Conservation (phyloP, 2,329 filamentous ascomycete species). For the Colletotrichum kahawae region DNA sequence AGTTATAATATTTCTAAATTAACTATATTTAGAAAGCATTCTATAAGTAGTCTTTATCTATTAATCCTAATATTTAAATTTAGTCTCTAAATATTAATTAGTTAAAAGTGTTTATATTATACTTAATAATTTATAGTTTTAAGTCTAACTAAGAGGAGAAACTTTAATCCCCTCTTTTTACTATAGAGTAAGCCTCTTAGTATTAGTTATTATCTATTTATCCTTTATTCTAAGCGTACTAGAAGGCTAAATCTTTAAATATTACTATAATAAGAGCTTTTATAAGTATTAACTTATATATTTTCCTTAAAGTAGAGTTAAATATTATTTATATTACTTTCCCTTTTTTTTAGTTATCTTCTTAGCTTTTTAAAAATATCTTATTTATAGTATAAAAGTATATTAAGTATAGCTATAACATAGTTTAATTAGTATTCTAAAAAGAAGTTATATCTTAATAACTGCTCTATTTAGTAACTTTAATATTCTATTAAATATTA, state of each 20-base stretch:
- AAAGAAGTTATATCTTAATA: neutral
- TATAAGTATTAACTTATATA: no score
- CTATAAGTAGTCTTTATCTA: neutral
- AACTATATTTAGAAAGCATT: neutral
- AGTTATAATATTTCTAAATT: neutral
- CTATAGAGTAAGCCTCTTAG: neutral
- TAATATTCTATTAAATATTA: neutral
- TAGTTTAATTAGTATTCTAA: neutral
- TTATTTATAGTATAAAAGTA: neutral
- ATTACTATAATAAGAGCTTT: no score
- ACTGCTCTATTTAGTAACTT: neutral
- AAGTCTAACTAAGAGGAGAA: no score
- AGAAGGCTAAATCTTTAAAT: neutral
- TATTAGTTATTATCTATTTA: neutral
- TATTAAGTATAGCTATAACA: neutral
- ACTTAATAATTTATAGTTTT: neutral
- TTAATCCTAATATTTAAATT: neutral
- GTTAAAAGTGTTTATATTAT: neutral
- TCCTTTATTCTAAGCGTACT: rapidly evolving
- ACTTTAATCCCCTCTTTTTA: neutral
- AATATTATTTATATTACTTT: neutral
- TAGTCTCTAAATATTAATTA: neutral
- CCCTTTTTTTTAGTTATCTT: neutral
- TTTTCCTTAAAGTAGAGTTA: no score
- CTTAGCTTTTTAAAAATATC: neutral